phyloP scores from a whole-genome alignment of 2,329 filamentous ascomycete species.

The Malbranchea zuffiana region DNA sequence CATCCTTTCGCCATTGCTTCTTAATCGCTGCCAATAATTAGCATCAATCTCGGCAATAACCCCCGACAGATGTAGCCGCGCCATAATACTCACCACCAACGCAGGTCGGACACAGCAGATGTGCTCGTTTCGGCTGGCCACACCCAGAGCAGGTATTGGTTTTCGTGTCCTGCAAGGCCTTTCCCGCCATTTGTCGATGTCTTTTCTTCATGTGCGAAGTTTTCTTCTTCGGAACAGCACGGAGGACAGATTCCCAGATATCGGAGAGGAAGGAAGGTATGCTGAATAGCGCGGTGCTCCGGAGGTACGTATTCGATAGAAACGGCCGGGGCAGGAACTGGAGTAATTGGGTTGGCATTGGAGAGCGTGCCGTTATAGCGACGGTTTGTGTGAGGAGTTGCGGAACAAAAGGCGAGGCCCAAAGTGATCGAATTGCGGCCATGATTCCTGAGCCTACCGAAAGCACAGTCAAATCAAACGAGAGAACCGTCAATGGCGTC shows the following conservation, averaged over 20 bases:
- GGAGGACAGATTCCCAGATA: constrained; percentile 86
- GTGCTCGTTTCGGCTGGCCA: constrained; percentile 75
- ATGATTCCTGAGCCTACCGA: too few relatives aligned
- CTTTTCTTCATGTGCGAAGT: constrained; percentile 93
- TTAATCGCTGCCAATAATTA: too few relatives aligned
- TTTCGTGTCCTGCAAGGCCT: constrained; percentile 83
- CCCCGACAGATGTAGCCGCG: too few relatives aligned
- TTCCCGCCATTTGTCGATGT: constrained; percentile 87
- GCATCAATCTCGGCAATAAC: too few relatives aligned
- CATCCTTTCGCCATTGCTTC: too few relatives aligned
- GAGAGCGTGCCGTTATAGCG: not conserved
- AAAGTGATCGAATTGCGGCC: constrained; percentile 3
- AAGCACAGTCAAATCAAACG: too few relatives aligned
- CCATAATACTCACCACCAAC: constrained; percentile 56
- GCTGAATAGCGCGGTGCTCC: constrained; percentile 42
- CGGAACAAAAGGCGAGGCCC: constrained; percentile 4
- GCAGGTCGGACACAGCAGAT: constrained; percentile 79
- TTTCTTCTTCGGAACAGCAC: constrained; percentile 97
- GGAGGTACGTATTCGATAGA: constrained; percentile 12
- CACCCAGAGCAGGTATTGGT: constrained; percentile 83
- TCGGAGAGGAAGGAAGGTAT: constrained; percentile 62
- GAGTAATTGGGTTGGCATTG: constrained; percentile 31
- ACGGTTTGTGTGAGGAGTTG: constrained; percentile 3
- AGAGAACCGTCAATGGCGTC: too few relatives aligned
- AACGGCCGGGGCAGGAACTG: constrained; percentile 50